Conservation (phyloP, 176 grass and related monocot species). For the Bonia amplexicaulis region DNA sequence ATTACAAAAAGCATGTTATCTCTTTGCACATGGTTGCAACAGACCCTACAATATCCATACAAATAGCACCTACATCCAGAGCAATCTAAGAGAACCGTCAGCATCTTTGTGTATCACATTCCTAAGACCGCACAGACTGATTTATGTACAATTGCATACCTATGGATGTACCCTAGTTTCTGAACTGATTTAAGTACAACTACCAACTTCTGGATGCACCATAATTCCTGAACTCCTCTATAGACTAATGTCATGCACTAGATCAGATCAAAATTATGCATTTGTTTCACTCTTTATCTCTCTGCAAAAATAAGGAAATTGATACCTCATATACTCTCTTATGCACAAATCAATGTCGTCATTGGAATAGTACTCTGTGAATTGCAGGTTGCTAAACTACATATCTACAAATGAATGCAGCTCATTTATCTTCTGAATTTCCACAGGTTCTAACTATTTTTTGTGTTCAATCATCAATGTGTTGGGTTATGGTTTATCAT, state of each 20-base stretch:
- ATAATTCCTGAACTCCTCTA: not conserved
- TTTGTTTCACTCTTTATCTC: not conserved
- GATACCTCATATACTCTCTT: not conserved
- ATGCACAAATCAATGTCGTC: not conserved
- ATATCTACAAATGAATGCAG: not conserved
- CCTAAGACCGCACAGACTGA: not conserved
- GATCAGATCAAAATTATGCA: not conserved
- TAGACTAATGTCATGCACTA: not conserved
- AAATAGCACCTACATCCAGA: not conserved
- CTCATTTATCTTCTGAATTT: not conserved
- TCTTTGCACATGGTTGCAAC: not conserved
- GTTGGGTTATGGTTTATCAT: not conserved
- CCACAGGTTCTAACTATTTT: not conserved
- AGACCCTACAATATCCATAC: not conserved
- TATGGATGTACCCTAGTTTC: not conserved
- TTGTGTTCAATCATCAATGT: not conserved
- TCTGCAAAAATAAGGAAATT: not conserved
- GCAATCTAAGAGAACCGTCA: not conserved
- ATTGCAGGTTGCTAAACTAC: not conserved
- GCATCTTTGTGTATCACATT: not conserved
- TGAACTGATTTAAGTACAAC: not conserved
- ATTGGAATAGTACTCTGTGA: not conserved
- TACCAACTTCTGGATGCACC: not conserved
- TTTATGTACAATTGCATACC: not conserved
- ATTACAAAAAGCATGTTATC: not conserved